Conservation (phyloP, 371 early-diverging fungal species). For the Mortierella sp. region DNA sequence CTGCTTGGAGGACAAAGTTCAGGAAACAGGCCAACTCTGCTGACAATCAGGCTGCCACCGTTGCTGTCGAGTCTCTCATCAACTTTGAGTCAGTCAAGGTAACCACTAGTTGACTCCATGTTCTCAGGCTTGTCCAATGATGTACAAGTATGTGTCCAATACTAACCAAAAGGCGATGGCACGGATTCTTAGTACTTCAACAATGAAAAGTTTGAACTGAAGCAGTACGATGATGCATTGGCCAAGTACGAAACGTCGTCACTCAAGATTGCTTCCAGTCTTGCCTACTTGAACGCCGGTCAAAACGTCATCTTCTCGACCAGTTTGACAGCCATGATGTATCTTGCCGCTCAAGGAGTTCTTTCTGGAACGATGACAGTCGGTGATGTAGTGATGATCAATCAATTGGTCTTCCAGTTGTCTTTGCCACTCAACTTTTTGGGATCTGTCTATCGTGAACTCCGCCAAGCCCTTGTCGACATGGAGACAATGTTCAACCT, state of each 20-base stretch:
- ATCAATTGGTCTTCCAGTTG: constrained; percentile 94
- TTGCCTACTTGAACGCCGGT: constrained; percentile 92
- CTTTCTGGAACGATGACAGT: constrained; percentile 83
- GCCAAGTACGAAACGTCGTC: constrained; percentile 91
- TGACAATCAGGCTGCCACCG: constrained; percentile 93
- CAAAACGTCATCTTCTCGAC: constrained; percentile 93
- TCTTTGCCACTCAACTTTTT: constrained; percentile 96
- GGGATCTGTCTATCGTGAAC: constrained; percentile 97
- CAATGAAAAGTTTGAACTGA: constrained; percentile 88
- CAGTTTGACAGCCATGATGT: constrained; percentile 93
- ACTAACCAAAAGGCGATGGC: no score
- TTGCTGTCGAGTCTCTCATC: constrained; percentile 92
- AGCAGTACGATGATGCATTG: constrained; percentile 86
- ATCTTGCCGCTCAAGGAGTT: constrained; percentile 90
- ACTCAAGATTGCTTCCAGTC: constrained; percentile 87
- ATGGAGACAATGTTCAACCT: constrained; percentile 96
- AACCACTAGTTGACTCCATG: constrained; percentile 1
- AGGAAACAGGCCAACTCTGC: constrained; percentile 92
- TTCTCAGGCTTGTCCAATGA: no score
- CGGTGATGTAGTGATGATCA: constrained; percentile 97
- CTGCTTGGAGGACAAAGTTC: constrained; percentile 88
- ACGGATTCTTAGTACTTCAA: constrained; percentile 77
- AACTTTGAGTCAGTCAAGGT: constrained; percentile 96
- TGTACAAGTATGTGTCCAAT: background rate
- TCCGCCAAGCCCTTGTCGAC: constrained; percentile 92